Percentiles rank a stretch among this genome's conserved stretches.
These are phyloP conservation scores for Beauveria bassiana DNA, from an alignment of 2,329 filamentous ascomycete genomes.

Conservation along the genomic window DNA sequence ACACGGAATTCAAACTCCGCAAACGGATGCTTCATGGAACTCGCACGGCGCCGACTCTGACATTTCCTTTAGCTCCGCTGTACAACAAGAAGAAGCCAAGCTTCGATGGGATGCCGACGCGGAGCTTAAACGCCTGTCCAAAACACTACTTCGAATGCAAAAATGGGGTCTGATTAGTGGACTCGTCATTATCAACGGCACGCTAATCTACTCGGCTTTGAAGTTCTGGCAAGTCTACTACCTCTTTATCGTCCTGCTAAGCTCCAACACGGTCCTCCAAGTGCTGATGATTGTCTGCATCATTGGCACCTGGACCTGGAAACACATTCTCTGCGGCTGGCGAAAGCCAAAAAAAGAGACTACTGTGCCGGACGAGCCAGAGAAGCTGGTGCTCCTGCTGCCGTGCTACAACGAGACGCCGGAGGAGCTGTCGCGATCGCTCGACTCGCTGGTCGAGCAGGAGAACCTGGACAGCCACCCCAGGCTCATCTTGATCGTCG, in stretches of 20 bases:
- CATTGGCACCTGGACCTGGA: conserved; percentile 23
- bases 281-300: conserved; percentile 34
- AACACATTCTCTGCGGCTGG: conserved; percentile 23
- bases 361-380: conserved; percentile 28
- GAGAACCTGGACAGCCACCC: conserved; percentile 34
- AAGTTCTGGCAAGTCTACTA: conserved; percentile 34
- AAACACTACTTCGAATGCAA: conserved; percentile 28
- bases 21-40: conserved; percentile 25
- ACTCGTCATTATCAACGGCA: conserved; percentile 26
- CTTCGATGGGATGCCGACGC: conserved; percentile 32
- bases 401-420: conserved; percentile 43
- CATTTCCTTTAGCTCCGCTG: conserved; percentile 27
- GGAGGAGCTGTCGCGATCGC: conserved; percentile 34
- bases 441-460: conserved; percentile 38
- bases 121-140: conserved; percentile 31
- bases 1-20: conserved; percentile 24
- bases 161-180: conserved; percentile 32
- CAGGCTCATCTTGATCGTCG: conserved; percentile 38
- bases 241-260: conserved; percentile 37
- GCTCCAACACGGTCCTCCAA: conserved; percentile 37
- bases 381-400: conserved; percentile 37
- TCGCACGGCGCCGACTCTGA: conserved; percentile 26
- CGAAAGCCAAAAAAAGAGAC: conserved; percentile 22
- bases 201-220: conserved; percentile 29
- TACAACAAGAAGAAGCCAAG: conserved; percentile 31